Evolutionary conservation across 1,284 basidiomycete genomes (phyloP).

Genomic region (Entoloma clypeatum): DNA sequence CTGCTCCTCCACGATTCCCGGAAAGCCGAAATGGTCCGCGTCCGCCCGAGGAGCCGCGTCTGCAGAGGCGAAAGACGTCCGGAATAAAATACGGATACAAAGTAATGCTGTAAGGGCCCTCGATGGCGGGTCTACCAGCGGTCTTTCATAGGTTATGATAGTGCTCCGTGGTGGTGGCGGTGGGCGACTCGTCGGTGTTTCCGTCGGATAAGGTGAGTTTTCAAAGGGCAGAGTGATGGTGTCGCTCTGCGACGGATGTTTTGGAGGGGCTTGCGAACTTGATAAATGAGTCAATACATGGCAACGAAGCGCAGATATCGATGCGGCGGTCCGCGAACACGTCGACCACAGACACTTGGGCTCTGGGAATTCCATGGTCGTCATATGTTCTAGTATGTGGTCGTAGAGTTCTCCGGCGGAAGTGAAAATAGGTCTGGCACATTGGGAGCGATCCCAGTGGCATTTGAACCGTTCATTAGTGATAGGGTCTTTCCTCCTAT

Average conservation of each 20-base stretch:
- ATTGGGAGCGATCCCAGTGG: slow-evolving; percentile 60
- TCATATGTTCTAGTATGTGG: slow-evolving; percentile 60
- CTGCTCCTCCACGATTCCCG: slow-evolving; percentile 64
- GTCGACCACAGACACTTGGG: slow-evolving; percentile 62
- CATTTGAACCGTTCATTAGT: slow-evolving; percentile 61
- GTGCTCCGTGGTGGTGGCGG: slow-evolving; percentile 61
- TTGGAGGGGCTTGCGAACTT: slow-evolving; percentile 45
- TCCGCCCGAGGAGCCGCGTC: slow-evolving; percentile 72
- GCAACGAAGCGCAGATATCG: slow-evolving; percentile 49
- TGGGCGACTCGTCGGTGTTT: slow-evolving; percentile 57
- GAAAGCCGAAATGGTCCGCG: slow-evolving; percentile 80
- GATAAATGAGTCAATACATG: slow-evolving; percentile 76
- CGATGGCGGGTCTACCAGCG: slow-evolving; percentile 62
- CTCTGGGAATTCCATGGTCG: slow-evolving; percentile 39
- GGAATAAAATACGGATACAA: slow-evolving; percentile 71
- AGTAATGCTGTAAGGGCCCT: slow-evolving; percentile 71
- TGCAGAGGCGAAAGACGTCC: slow-evolving; percentile 64
- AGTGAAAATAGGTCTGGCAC: slow-evolving; percentile 42
- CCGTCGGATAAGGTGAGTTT: slow-evolving; percentile 50
- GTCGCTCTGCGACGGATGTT: slow-evolving; percentile 64
- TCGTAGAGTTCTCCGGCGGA: slow-evolving; percentile 61
- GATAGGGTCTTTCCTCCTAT: slow-evolving; percentile 55
- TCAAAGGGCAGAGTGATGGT: slow-evolving; percentile 58
- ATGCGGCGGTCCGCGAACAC: slow-evolving; percentile 46
- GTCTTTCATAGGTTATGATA: slow-evolving; percentile 50